phyloP scores from a whole-genome alignment of 1,284 basidiomycete species.

The Ustilago shanxiensis region DNA sequence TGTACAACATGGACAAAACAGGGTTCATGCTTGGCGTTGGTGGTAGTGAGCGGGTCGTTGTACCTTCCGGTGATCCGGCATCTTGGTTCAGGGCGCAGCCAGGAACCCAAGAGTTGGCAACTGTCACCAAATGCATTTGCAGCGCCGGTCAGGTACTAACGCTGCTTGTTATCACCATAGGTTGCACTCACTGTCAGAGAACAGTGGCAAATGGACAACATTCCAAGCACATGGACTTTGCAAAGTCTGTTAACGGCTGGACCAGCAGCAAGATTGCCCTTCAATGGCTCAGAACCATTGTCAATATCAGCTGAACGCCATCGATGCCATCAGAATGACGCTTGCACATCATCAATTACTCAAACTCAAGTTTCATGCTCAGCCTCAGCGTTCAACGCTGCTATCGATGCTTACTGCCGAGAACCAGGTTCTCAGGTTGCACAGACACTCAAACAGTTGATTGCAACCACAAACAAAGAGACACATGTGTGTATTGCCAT shows the following conservation, averaged over 20 bases:
- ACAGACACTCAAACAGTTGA: background rate
- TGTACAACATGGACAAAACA: conserved; percentile 21
- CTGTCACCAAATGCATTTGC: conserved; percentile 21
- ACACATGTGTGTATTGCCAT: background rate
- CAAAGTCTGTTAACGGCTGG: background rate
- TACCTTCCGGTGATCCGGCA: conserved; percentile 6
- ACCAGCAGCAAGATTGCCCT: conserved; percentile 10
- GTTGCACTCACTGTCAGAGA: conserved; percentile 9
- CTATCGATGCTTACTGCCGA: background rate
- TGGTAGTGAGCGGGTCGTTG: conserved; percentile 11
- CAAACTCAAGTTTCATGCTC: background rate
- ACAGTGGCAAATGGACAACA: background rate
- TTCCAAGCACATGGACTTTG: too few species aligned
- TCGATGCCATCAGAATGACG: conserved; percentile 10
- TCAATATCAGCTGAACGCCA: conserved; percentile 4
- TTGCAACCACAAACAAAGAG: background rate
- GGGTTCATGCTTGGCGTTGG: conserved; percentile 4
- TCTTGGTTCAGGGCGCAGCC: conserved; percentile 15
- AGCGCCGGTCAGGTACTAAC: conserved; percentile 9
- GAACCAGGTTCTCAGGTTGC: background rate
- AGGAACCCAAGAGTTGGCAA: conserved; percentile 9
- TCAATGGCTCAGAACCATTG: conserved; percentile 10
- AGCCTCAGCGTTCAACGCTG: background rate
- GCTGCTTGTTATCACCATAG: background rate
- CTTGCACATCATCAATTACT: conserved; percentile 18